Conservation (phyloP, 306 rosid genomes). For the Cicer chorassanicum region DNA sequence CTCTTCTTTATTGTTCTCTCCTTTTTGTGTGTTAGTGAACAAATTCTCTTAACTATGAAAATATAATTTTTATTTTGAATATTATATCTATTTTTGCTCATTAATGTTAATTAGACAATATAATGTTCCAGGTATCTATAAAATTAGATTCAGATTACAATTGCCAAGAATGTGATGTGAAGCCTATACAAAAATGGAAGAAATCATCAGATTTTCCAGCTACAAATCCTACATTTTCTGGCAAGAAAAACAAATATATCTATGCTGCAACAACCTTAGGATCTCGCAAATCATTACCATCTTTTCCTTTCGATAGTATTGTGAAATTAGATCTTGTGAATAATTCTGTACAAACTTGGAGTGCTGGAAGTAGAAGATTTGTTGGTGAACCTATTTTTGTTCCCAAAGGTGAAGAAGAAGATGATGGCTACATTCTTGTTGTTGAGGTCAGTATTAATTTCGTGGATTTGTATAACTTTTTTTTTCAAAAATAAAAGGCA, state of each 20-base stretch:
- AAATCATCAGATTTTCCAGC: slow-evolving; percentile 81
- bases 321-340: slow-evolving; percentile 59
- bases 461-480: neutral
- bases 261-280: slow-evolving; percentile 86
- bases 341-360: slow-evolving; percentile 68
- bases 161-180: slow-evolving; percentile 57
- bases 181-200: slow-evolving; percentile 60
- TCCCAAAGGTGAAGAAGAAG: slow-evolving; percentile 64
- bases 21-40: too few relatives aligned
- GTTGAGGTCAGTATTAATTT: slow-evolving; percentile 67
- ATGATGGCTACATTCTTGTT: slow-evolving; percentile 86
- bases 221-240: slow-evolving; percentile 71
- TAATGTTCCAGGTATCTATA: slow-evolving; percentile 61
- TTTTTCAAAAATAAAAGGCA: too few relatives aligned
- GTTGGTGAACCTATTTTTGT: slow-evolving; percentile 87
- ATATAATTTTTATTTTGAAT: neutral
- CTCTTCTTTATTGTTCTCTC: too few relatives aligned
- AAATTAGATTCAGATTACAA: slow-evolving; percentile 56
- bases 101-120: slow-evolving; percentile 15
- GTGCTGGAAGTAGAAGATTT: slow-evolving; percentile 68
- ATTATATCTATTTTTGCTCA: neutral
- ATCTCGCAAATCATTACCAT: slow-evolving; percentile 66
- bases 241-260: slow-evolving; percentile 61
- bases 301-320: slow-evolving; percentile 80
- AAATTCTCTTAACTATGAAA: too few relatives aligned